Base-by-base conservation (phyloP, 306 rosid species). In the Lablab purpureus region DNA sequence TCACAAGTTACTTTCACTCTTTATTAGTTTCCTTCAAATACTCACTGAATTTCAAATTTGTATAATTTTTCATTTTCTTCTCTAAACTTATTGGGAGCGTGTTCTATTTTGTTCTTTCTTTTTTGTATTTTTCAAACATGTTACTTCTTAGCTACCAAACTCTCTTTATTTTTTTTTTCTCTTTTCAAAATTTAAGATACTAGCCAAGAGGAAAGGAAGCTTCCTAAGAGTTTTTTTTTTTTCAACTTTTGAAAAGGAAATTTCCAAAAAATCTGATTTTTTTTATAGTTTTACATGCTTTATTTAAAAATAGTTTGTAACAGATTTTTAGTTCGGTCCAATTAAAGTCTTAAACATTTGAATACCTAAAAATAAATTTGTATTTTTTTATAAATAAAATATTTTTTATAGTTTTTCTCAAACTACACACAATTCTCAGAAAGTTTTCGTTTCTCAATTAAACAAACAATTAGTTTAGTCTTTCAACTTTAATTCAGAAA, bases 1-100 rank as follows among this genome's bases (percentile, higher is more conserved):
- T 54, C 60, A 18, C n/a, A 56, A 10, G 64, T 56, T 56, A 56
- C 34, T 23, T 58, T 55, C 28, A 52, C 54, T 47, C 54, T 47
- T 47, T 50, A 4, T n/a, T n/a, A 4, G 10, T 37, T 4, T 58
- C 10, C 25, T 58, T 25, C 40, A 60, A 27, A 15, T 60, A 60
- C 40, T 12, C 45, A 62, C 45, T 12, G 34, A 32, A 62, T 62
- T 15, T 32, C 22, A 60, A 60, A 30, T 2, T 62, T 30, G 11
- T 15, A 2, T 15, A 30, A 7, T 28, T 45, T 62, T 32, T 7
- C 3, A 14, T 25, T 10, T 7, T 22, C 15, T 13, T 58, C 11
- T 58, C 65, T 55, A 41, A 10, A 41, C 10, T 41, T 10, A 41
- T 41, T 56, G 34, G 64, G 34, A 56, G 64, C 64, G 8, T 56